Base-by-base conservation (phyloP, 2,329 filamentous ascomycete species). In the Aphanoascus verrucosus region DNA sequence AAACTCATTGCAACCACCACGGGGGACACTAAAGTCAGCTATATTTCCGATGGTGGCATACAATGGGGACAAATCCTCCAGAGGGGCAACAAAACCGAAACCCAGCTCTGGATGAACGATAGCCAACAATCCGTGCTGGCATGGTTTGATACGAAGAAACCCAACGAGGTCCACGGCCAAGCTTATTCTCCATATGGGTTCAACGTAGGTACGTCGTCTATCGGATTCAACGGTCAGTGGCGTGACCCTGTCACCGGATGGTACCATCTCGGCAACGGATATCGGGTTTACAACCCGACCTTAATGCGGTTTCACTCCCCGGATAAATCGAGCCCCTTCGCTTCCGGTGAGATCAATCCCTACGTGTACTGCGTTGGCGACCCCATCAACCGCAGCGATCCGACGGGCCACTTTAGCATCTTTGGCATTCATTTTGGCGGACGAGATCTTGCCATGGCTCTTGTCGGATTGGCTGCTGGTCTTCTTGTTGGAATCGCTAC, bases 281-380 rank as follows among this genome's bases (percentile, higher is more conserved):
- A 52, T 15, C 49, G 49, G 17, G 49, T 52, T 19, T 52, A 60
- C 46, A 60, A 57, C 28, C 59, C 59, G 3, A 20, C 44, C 9
- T 41, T 58, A 19, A 54, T 40, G 56, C 49, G 40, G 11, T 60
- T 58, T 49, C 59, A 50, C 9, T 7, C 23, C 1, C 57, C 57
- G 8, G 56, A 59, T 34, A 8, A 38, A 9, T 54, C 50, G 54
- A 55, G 49, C 40, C 58, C 58, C 12, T 60, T 59, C 35, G 49
- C 23, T 17, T 53, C 58, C 3, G 58, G 58, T 14, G 58, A 60
- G 20, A 43, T 59, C 38, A 52, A 59, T 40, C 52, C 55, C 1
- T 60, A 60, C 42, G 49, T 43, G 2, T 59, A 59, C 54, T 60
- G 58, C 50, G 17, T 55, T 1, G 54, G 54, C 1, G 58, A 60